Percentiles rank a stretch among this genome's conserved stretches.
phyloP scores from a whole-genome alignment of 352 stramenopile species.

The Pseudoperonospora humuli region DNA sequence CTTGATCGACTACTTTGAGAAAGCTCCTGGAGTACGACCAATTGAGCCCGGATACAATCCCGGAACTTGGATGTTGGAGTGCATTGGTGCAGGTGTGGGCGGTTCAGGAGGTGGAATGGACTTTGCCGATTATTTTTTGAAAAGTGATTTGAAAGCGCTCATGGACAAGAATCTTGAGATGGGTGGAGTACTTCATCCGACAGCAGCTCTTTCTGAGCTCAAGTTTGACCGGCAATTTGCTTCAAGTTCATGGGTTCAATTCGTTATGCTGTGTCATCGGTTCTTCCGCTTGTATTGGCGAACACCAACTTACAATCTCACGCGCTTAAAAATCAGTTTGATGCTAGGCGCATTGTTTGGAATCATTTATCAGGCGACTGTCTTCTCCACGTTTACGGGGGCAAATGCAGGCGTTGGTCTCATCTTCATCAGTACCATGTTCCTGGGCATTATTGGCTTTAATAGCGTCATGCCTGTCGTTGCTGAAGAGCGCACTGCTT shows the following conservation, averaged over 20 bases:
- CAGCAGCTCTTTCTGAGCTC: constrained; percentile 20
- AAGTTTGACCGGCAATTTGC: constrained; percentile 29
- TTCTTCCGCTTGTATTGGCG: constrained; percentile 79
- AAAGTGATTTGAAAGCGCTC: too few relatives aligned
- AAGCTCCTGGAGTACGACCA: constrained; percentile 17
- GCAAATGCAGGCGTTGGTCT: constrained; percentile 30
- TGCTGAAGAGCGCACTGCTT: constrained; percentile 15
- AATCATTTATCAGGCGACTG: constrained; percentile 41
- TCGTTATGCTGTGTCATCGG: constrained; percentile 24
- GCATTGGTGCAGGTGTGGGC: constrained; percentile 33
- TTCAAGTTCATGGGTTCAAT: constrained; percentile 25
- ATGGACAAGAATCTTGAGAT: constrained; percentile 24
- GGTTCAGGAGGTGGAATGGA: constrained; percentile 13
- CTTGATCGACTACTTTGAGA: constrained; percentile 26
- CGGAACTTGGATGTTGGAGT: constrained; percentile 46
- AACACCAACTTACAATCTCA: constrained; percentile 83
- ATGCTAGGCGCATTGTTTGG: constrained; percentile 31
- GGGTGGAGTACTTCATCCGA: constrained; percentile 24
- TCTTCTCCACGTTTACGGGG: constrained; percentile 34
- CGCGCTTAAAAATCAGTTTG: constrained; percentile 38
- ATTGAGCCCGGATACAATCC: constrained; percentile 36
- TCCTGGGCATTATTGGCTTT: constrained; percentile 60
- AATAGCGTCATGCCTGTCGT: constrained; percentile 21
- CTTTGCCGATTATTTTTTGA: too few relatives aligned
- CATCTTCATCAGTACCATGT: constrained; percentile 45